Percentiles rank a stretch among this genome's conserved stretches.
Evolutionary conservation across 345 rosid species (phyloP).

Genomic region (Durio zibethinus): DNA sequence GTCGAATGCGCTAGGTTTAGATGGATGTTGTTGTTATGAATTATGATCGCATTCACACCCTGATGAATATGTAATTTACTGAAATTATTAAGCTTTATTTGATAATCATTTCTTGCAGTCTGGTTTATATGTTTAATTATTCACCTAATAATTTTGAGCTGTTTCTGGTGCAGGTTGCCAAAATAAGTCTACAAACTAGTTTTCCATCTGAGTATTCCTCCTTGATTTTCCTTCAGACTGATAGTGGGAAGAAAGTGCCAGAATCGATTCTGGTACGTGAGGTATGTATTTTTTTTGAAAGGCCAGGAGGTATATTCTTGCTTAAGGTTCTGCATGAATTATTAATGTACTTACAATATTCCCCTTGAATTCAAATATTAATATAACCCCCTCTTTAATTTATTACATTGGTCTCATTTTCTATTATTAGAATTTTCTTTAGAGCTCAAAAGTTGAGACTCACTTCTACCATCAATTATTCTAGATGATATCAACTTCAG

Average conservation of each 20-base stretch:
- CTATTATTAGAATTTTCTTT: not conserved
- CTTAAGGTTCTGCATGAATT: not conserved
- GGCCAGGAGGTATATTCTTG: too few relatives aligned
- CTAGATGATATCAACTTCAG: not conserved
- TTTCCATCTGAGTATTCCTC: constrained; percentile 60
- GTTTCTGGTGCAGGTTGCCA: constrained; percentile 49
- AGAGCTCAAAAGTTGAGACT: not conserved
- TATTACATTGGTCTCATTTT: too few relatives aligned
- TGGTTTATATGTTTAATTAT: not conserved
- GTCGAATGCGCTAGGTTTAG: not conserved
- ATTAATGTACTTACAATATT: not conserved
- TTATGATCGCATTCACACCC: not conserved
- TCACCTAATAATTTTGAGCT: not conserved
- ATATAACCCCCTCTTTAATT: not conserved
- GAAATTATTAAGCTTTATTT: not conserved
- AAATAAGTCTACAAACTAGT: constrained; percentile 59
- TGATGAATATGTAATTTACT: not conserved
- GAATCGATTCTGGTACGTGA: constrained; percentile 34
- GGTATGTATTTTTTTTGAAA: constrained; percentile 24
- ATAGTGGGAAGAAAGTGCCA: constrained; percentile 31
- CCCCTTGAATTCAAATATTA: not conserved
- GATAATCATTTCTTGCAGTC: not conserved
- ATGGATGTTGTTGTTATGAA: not conserved
- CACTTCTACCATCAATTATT: not conserved
- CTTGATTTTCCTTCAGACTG: constrained; percentile 44